A percentile compares a stretch with the other conserved stretches of the same genome.
Conservation (phyloP, 1,284 basidiomycete genomes). For the Wallemia ichthyophaga region DNA sequence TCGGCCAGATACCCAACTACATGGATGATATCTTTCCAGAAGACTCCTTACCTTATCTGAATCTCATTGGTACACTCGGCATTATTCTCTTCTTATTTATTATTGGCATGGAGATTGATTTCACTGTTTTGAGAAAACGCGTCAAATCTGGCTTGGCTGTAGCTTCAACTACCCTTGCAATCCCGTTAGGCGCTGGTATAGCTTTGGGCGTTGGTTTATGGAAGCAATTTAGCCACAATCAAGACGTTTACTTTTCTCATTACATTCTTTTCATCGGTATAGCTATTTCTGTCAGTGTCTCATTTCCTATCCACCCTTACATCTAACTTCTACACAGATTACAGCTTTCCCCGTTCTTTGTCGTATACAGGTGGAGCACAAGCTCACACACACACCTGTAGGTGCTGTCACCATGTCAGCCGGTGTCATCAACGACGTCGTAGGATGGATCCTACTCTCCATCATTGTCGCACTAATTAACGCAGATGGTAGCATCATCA, state of each 20-base stretch:
- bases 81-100: conserved; percentile 74
- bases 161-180: conserved; percentile 13
- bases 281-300: conserved; percentile 4
- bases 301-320: not conserved
- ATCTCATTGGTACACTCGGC: conserved; percentile 71
- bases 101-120: conserved; percentile 72
- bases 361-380: conserved; percentile 21
- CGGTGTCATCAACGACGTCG: conserved; percentile 64
- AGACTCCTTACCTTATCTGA: conserved; percentile 40
- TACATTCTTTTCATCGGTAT: conserved; percentile 87
- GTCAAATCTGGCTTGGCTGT: conserved; percentile 29
- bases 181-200: not conserved
- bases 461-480: conserved; percentile 73
- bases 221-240: not conserved
- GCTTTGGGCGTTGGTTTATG: not conserved
- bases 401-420: conserved; percentile 78
- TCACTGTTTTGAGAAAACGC: conserved; percentile 43
- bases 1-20: conserved; percentile 53
- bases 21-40: conserved; percentile 49
- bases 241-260: conserved; percentile 33
- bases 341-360: conserved; percentile 42
- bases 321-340: conserved; percentile 37
- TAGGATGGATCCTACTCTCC: conserved; percentile 35
- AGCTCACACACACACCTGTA: conserved; percentile 65
- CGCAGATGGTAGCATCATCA: conserved; percentile 33